Evolutionary conservation across 768 basidiomycete species (phyloP), one percentile per base, ranked within the genome.

Genomic region (Dictyophora rubrovolvata): DNA sequence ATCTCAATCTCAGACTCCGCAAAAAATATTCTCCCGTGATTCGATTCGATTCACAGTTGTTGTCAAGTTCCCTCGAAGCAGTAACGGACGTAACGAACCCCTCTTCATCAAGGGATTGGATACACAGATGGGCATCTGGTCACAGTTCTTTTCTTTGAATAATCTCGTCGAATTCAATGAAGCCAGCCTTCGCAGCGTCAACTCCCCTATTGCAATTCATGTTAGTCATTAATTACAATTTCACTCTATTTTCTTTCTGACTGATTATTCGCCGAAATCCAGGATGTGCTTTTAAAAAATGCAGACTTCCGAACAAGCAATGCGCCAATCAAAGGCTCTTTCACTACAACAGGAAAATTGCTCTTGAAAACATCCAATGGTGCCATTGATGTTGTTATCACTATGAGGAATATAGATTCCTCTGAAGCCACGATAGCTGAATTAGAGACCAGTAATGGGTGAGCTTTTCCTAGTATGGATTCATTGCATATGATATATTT

Each of bases 301-400:
- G 71, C 67, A 6, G 33, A 49, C 11, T 64, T 78, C 54, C 54
- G 60, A n/a, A 78, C 77, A 1, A 63, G 71, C 6, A 82, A 80
- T 53, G 74, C 73, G n/a, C 64, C 62, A 8, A 79, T 85, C 35
- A 63, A 61, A 2, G 83, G 83, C 2, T 61, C 58, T 17, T 79
- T 74, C 66, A 72, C 72, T 23, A 68, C 70, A 3, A 64, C 69
- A 14, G 67, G 71, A 1, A 67, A 68, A 2, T 68, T 84, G 23
- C 51, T 42, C 10, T 60, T 79, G 22, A 23, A 47, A 17, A 73
- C 72, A n/a, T 62, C 71, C 20, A 81, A 82, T 61, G 71, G 68
- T 0, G 65, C 51, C 4, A 76, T 85, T 61, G 53, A 65, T 3
- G 70, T 72, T 0, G 65, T 68, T 34, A 75, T 80, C 1, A 63